These are phyloP conservation scores for Acephala macrosclerotiorum DNA, from an alignment of 2,329 filamentous ascomycete genomes.

Conservation along the genomic window DNA sequence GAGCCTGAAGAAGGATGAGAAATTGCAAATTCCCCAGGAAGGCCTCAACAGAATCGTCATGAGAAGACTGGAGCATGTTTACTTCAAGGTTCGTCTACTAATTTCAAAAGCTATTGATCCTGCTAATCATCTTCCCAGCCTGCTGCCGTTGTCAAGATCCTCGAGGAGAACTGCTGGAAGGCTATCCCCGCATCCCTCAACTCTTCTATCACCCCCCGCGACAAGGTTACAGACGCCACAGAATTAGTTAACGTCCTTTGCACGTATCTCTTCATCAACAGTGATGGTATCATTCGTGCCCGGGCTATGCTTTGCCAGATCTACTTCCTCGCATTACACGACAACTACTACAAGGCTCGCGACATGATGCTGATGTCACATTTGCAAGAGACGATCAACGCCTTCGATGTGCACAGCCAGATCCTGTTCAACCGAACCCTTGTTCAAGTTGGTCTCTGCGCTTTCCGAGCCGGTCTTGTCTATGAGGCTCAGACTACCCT, in stretches of 20 bases:
- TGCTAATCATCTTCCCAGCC: constrained; percentile 60
- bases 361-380: constrained; percentile 99
- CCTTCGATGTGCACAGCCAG: constrained; percentile 96
- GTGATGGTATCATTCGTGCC: constrained; percentile 94
- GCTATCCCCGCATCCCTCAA: constrained; percentile 72
- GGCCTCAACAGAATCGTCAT: constrained; percentile 92
- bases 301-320: constrained; percentile 98
- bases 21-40: constrained; percentile 81
- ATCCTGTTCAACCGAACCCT: constrained; percentile 99
- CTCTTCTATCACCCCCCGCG: constrained; percentile 82
- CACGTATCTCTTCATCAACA: constrained; percentile 93
- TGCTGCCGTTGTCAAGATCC: constrained; percentile 87
- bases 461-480: constrained; percentile 94
- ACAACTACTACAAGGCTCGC: constrained; percentile 96
- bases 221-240: constrained; percentile 70
- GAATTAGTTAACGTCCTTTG: constrained; percentile 86
- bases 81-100: constrained; percentile 80
- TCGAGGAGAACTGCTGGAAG: constrained; percentile 96
- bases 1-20: constrained; percentile 72
- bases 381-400: constrained; percentile 94
- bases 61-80: constrained; percentile 94
- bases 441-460: constrained; percentile 96
- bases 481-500: constrained; percentile 98
- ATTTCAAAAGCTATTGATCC: constrained; percentile 32
- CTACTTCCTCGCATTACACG: constrained; percentile 96